Evolutionary conservation across 495 filamentous ascomycete genomes (phyloP).

Genomic region (Xylaria cubensis): DNA sequence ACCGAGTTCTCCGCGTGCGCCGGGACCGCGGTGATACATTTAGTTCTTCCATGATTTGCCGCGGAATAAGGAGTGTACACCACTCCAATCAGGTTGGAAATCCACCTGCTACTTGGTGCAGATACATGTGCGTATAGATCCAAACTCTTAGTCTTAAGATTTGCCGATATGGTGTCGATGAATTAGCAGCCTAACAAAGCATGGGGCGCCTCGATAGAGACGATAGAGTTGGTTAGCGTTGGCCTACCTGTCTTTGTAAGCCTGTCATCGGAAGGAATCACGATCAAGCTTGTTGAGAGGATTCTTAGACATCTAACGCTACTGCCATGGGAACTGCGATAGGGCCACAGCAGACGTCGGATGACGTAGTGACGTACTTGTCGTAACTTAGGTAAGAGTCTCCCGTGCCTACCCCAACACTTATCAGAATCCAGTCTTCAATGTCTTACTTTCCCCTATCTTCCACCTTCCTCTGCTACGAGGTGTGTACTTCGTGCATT

Average conservation of each 20-base stretch:
- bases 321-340: not conserved
- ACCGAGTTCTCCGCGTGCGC: constrained; percentile 41
- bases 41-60: constrained; percentile 14
- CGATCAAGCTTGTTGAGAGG: not conserved
- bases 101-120: not conserved
- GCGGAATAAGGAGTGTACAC: not conserved
- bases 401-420: not conserved
- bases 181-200: not conserved
- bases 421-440: not conserved
- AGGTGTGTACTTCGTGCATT: not conserved
- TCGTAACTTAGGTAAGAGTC: not conserved
- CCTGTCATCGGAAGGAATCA: not conserved
- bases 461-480: not conserved
- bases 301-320: not conserved
- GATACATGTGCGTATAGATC: not conserved
- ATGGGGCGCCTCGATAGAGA: not conserved
- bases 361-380: constrained; percentile 4
- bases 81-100: not conserved
- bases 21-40: not conserved
- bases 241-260: not conserved
- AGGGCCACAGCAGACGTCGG: not conserved
- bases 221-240: not conserved
- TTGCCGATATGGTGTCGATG: not conserved
- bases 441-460: not conserved
- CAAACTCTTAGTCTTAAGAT: not conserved